A percentile compares a stretch with the other conserved stretches of the same genome.
Conservation (phyloP, 352 stramenopile species). For the Pythium oligandrum region DNA sequence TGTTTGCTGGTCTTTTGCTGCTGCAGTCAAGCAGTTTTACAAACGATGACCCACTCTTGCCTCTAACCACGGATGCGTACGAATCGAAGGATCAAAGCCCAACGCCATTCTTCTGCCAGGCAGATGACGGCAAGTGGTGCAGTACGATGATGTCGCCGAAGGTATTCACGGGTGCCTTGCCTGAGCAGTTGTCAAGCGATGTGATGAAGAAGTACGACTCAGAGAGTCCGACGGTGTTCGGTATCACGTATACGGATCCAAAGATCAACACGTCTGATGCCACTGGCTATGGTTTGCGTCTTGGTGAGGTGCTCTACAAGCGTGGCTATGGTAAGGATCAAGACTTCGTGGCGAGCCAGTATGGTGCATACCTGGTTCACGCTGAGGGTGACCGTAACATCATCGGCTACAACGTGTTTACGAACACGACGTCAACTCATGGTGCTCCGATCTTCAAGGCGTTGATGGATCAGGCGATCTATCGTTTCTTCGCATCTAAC, state of each 20-base stretch:
- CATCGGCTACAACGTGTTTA: constrained; percentile 46
- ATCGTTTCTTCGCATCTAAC: constrained; percentile 49
- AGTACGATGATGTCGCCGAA: constrained; percentile 1
- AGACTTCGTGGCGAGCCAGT: constrained; percentile 24
- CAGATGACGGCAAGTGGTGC: constrained; percentile 3
- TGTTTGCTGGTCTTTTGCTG: constrained; percentile 56
- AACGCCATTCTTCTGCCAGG: constrained; percentile 3
- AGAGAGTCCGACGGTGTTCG: not conserved
- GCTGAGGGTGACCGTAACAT: constrained; percentile 20
- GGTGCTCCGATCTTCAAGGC: constrained; percentile 49
- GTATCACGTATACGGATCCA: not conserved
- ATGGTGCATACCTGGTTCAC: constrained; percentile 33
- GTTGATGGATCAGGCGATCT: constrained; percentile 44
- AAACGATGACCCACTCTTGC: constrained; percentile 17
- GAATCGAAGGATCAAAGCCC: constrained; percentile 1
- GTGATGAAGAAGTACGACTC: constrained; percentile 1
- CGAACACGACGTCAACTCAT: constrained; percentile 46
- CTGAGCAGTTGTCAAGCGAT: not conserved
- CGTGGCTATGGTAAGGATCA: not conserved
- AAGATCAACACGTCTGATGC: not conserved
- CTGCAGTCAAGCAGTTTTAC: constrained; percentile 21
- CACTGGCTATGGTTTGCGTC: not conserved
- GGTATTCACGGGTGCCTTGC: constrained; percentile 23
- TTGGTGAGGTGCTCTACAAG: not conserved
- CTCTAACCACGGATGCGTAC: constrained; percentile 14